A percentile compares a stretch with the other conserved stretches of the same genome.
Conservation (phyloP, 2,329 filamentous ascomycete species). For the Rutstroemia sp. region DNA sequence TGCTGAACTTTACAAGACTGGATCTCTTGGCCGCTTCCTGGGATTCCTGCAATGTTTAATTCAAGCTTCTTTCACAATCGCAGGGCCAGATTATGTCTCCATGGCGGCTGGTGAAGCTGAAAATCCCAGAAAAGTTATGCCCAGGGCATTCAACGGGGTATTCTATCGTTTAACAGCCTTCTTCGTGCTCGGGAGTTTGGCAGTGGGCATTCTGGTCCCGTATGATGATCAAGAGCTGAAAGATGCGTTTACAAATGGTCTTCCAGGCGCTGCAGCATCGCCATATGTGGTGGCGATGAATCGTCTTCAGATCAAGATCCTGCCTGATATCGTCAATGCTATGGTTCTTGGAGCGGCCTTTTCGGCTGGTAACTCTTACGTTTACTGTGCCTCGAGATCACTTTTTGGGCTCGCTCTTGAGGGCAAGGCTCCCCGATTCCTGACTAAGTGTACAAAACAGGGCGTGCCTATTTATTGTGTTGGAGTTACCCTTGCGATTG, state of each 20-base stretch:
- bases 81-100: constrained; percentile 41
- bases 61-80: constrained; percentile 43
- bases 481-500: constrained; percentile 45
- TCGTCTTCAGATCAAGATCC: constrained; percentile 39
- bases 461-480: constrained; percentile 54
- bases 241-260: constrained; percentile 34
- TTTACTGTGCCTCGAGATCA: constrained; percentile 36
- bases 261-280: constrained; percentile 39
- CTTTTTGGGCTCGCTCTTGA: constrained; percentile 45
- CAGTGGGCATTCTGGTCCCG: constrained; percentile 54
- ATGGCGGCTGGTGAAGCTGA: constrained; percentile 52
- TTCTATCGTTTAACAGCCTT: constrained; percentile 57
- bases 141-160: constrained; percentile 50
- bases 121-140: constrained; percentile 49
- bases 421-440: constrained; percentile 43
- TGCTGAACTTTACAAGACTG: constrained; percentile 33
- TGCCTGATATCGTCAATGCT: constrained; percentile 47
- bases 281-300: constrained; percentile 43
- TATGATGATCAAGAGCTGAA: constrained; percentile 41
- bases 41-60: constrained; percentile 42
- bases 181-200: constrained; percentile 49
- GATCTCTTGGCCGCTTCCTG: constrained; percentile 41
- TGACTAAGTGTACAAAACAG: constrained; percentile 41
- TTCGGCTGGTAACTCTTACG: constrained; percentile 43
- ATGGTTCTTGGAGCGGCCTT: constrained; percentile 47